Evolutionary conservation across 805 yeast genomes (phyloP).

Genomic region (Wickerhamiella lipophila): DNA sequence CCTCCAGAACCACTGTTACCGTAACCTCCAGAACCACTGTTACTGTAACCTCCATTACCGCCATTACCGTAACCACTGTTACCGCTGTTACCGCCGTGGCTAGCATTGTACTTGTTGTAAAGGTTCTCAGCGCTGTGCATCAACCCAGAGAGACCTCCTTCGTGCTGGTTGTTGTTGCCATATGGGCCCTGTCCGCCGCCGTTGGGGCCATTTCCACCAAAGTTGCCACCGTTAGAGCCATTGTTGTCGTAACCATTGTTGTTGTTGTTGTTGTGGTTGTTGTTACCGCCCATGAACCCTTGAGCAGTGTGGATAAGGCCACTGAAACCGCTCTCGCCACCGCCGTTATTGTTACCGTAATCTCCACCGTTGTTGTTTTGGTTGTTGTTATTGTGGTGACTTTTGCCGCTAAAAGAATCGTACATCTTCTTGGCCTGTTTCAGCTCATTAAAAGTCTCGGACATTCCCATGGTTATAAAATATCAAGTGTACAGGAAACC

Average conservation of each 20-base stretch:
- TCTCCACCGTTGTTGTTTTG: slow-evolving; percentile 21
- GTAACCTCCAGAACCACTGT: no score
- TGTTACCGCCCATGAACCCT: slow-evolving; percentile 3
- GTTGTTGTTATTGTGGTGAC: slow-evolving; percentile 6
- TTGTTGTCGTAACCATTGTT: neutral
- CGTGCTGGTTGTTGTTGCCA: neutral
- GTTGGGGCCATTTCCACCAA: neutral
- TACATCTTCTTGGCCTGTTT: slow-evolving; percentile 12
- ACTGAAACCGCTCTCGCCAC: neutral
- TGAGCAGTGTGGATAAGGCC: slow-evolving; percentile 7
- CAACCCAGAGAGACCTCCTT: slow-evolving; percentile 4
- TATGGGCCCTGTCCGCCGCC: neutral
- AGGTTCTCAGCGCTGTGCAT: slow-evolving; percentile 5
- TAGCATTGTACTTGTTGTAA: neutral
- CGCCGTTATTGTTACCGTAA: slow-evolving; percentile 1
- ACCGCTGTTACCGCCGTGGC: neutral
- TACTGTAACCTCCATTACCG: neutral
- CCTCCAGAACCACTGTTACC: neutral
- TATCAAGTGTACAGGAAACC: neutral
- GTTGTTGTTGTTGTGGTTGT: neutral
- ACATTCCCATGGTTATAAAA: slow-evolving; percentile 7
- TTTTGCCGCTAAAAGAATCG: slow-evolving; percentile 5
- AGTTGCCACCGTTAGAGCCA: neutral
- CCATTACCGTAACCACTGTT: no score
- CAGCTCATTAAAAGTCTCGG: slow-evolving; percentile 10